These are phyloP conservation scores for Suhomyces bokatorum DNA, from an alignment of 1,139 yeast species.

Conservation along the genomic window DNA sequence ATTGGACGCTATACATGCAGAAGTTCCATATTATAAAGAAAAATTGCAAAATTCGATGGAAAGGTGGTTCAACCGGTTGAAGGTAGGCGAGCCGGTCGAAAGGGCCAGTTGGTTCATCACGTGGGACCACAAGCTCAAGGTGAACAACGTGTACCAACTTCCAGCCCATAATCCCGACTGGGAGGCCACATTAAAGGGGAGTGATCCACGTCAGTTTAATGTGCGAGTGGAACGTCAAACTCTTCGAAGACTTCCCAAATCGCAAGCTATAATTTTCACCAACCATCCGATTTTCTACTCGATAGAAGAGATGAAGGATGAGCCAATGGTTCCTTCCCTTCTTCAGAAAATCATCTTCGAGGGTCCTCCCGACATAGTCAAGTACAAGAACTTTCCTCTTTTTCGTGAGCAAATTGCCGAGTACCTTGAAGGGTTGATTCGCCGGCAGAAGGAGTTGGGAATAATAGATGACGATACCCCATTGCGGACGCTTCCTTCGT, in stretches of 20 bases:
- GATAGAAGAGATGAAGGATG: constrained; percentile 76
- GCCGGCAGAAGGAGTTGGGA: constrained; percentile 58
- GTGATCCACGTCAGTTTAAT: constrained; percentile 48
- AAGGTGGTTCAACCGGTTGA: constrained; percentile 65
- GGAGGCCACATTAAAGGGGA: constrained; percentile 33
- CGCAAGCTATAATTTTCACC: constrained; percentile 53
- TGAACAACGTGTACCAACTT: constrained; percentile 55
- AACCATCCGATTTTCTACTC: constrained; percentile 72
- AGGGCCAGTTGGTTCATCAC: constrained; percentile 77
- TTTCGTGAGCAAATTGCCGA: constrained; percentile 60
- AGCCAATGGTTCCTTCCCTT: constrained; percentile 69
- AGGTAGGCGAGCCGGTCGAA: constrained; percentile 62
- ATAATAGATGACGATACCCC: constrained; percentile 58
- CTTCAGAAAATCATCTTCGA: constrained; percentile 61
- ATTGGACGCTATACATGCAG: constrained; percentile 64
- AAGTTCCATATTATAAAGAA: constrained; percentile 70
- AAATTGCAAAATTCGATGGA: constrained; percentile 73
- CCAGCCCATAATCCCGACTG: constrained; percentile 32
- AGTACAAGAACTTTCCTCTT: constrained; percentile 59
- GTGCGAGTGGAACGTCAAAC: constrained; percentile 63
- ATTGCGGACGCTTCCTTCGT: constrained; percentile 57
- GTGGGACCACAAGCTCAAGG: constrained; percentile 64
- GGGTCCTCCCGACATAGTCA: constrained; percentile 64
- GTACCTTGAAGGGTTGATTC: constrained; percentile 56
- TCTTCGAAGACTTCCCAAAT: constrained; percentile 48